phyloP scores from a whole-genome alignment of 192 early-diverging fungal genomes.

The Mycoemilia scoparia region DNA sequence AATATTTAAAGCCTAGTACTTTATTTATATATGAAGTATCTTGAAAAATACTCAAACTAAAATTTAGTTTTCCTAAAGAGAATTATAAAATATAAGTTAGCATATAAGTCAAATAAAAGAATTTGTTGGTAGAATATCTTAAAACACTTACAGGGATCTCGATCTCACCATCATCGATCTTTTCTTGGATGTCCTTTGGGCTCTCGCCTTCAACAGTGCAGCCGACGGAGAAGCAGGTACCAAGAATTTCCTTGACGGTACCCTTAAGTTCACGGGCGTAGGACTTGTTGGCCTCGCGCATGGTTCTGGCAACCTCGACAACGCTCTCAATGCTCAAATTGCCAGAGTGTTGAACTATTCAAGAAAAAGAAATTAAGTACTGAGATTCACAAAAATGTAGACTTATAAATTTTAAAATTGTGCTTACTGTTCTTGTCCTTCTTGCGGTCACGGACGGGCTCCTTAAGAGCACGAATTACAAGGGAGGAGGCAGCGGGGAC shows the following conservation, averaged over 20 bases:
- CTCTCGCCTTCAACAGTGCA: conserved; percentile 96
- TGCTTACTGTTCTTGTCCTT: conserved; percentile 96
- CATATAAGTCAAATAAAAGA: too few relatives aligned
- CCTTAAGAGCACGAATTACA: conserved; percentile 93
- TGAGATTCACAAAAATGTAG: conserved; percentile 6
- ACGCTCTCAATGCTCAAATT: conserved; percentile 89
- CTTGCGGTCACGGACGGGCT: conserved; percentile 92
- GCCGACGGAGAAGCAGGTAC: conserved; percentile 84
- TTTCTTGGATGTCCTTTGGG: conserved; percentile 69
- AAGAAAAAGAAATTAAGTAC: conserved; percentile 3
- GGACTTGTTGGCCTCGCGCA: conserved; percentile 76
- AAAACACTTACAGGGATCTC: conserved; percentile 51
- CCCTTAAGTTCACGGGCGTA: conserved; percentile 82
- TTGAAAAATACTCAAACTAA: too few relatives aligned
- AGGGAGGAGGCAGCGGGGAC: conserved; percentile 92
- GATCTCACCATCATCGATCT: conserved; percentile 74
- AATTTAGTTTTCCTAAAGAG: too few relatives aligned
- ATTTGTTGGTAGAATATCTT: too few relatives aligned
- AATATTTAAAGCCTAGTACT: too few relatives aligned
- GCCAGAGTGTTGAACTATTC: conserved; percentile 91
- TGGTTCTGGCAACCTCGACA: conserved; percentile 88
- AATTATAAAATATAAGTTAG: too few relatives aligned
- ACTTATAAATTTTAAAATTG: too few relatives aligned
- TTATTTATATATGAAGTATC: too few relatives aligned
- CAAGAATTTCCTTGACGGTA: conserved; percentile 92